phyloP scores from a whole-genome alignment of 2,329 filamentous ascomycete species.

The Pseudopithomyces chartarum region DNA sequence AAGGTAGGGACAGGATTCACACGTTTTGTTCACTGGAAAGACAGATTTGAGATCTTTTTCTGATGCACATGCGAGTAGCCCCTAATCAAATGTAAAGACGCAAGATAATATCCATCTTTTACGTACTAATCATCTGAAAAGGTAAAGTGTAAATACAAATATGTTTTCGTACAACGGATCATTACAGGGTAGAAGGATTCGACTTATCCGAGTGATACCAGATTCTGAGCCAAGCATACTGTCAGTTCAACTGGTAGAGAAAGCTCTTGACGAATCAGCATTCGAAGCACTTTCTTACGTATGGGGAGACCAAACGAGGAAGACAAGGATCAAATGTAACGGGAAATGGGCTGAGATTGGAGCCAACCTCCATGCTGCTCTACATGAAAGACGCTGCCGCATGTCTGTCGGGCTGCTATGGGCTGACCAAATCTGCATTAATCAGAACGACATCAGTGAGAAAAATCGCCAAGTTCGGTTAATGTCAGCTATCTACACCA shows the following conservation, averaged over 20 bases:
- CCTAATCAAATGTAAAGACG: too few relatives aligned
- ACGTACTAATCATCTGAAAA: too few relatives aligned
- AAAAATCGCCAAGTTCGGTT: constrained; percentile 16
- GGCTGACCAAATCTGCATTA: constrained; percentile 10
- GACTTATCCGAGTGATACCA: background rate
- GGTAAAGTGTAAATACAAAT: too few relatives aligned
- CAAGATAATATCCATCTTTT: too few relatives aligned
- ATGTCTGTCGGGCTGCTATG: constrained; percentile 2
- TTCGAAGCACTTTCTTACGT: constrained; percentile 17
- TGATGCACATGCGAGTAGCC: too few relatives aligned
- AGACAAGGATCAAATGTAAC: constrained; percentile 9
- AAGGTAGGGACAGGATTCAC: too few relatives aligned
- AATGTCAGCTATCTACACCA: constrained; percentile 17
- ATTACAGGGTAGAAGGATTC: background rate
- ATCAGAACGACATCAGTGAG: constrained; percentile 13
- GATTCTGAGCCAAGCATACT: background rate
- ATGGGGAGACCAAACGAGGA: constrained; percentile 10
- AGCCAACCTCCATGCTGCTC: constrained; percentile 9
- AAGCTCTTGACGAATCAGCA: constrained; percentile 2
- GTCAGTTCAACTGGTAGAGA: background rate
- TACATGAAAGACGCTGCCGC: constrained; percentile 8
- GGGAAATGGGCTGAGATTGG: constrained; percentile 8
- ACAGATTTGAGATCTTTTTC: too few relatives aligned
- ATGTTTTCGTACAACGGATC: background rate
- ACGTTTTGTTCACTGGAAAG: too few relatives aligned